Conservation (phyloP, 164 flowering plant species). For the Sedum album region DNA sequence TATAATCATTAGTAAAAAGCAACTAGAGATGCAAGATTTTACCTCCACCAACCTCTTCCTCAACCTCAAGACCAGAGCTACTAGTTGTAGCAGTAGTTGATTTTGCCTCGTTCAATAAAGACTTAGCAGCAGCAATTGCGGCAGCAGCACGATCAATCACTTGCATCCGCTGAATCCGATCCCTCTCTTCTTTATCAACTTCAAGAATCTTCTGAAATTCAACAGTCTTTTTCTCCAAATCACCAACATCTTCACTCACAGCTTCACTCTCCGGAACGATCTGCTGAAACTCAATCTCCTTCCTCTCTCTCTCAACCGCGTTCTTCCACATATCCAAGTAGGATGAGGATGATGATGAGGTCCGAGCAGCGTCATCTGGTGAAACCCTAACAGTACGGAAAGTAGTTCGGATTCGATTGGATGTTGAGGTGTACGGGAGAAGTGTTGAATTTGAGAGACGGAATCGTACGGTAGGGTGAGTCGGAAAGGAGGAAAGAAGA, state of each 20-base stretch:
- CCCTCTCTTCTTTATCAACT: constrained; percentile 70
- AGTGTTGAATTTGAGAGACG: background rate
- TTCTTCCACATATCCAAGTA: constrained; percentile 84
- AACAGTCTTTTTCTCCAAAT: constrained; percentile 52
- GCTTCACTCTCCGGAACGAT: constrained; percentile 16
- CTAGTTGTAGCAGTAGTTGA: constrained; percentile 4
- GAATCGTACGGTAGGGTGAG: background rate
- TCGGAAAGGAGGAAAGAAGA: background rate
- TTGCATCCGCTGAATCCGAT: constrained; percentile 75
- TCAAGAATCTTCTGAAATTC: constrained; percentile 67
- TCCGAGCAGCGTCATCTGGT: constrained; percentile 15
- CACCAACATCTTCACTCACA: background rate
- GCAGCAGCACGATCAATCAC: constrained; percentile 92
- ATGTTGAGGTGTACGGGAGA: background rate
- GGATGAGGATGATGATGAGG: background rate
- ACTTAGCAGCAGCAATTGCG: constrained; percentile 76
- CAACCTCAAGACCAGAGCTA: background rate
- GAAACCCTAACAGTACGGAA: constrained; percentile 27
- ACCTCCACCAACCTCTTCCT: constrained; percentile 6
- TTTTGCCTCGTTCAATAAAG: constrained; percentile 35
- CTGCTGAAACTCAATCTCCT: constrained; percentile 44
- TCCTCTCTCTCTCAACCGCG: constrained; percentile 48
- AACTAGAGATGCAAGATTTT: background rate
- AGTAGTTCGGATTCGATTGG: background rate
- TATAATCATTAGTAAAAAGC: background rate